Evolutionary conservation across 2,329 filamentous ascomycete genomes (phyloP).

Genomic region (Colletotrichum cordylinicola): DNA sequence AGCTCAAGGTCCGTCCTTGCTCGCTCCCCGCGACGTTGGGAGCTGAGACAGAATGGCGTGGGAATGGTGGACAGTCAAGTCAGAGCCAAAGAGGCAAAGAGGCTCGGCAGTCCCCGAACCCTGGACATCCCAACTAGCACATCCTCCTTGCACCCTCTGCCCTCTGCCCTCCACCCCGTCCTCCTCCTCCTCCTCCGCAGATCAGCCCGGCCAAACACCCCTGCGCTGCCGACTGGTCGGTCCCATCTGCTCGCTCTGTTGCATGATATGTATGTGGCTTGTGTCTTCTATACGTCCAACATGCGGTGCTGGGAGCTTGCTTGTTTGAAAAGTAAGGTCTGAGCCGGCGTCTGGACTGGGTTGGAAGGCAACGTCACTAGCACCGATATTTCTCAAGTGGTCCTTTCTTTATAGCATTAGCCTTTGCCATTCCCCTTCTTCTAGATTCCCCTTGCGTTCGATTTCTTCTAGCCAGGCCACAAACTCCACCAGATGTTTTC

Average conservation of each 20-base stretch:
- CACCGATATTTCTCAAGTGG: not conserved
- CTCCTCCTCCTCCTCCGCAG: not conserved
- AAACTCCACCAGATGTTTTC: constrained; percentile 17
- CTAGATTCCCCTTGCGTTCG: not conserved
- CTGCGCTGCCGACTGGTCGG: not conserved
- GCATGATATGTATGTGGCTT: constrained; percentile 16
- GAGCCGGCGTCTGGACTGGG: constrained; percentile 10
- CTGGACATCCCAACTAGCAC: constrained; percentile 19
- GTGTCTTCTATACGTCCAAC: constrained; percentile 18
- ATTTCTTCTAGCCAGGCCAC: not conserved
- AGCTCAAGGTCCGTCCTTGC: constrained; percentile 6
- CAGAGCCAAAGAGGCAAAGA: constrained; percentile 13
- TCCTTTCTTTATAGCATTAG: constrained; percentile 17
- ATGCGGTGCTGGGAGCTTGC: constrained; percentile 5
- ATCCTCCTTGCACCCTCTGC: not conserved
- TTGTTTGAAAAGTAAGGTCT: constrained; percentile 19
- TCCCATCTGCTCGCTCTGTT: constrained; percentile 22
- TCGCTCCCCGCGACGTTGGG: constrained; percentile 18
- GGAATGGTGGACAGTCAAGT: constrained; percentile 20
- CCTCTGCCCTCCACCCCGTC: not conserved
- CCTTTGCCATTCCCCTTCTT: not conserved
- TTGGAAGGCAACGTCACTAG: constrained; percentile 12
- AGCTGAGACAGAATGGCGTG: constrained; percentile 19
- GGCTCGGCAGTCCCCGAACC: constrained; percentile 20
- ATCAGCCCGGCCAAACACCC: constrained; percentile 11